Conservation (phyloP, 179 eudicot species). For the Heliamphora pulchella region DNA sequence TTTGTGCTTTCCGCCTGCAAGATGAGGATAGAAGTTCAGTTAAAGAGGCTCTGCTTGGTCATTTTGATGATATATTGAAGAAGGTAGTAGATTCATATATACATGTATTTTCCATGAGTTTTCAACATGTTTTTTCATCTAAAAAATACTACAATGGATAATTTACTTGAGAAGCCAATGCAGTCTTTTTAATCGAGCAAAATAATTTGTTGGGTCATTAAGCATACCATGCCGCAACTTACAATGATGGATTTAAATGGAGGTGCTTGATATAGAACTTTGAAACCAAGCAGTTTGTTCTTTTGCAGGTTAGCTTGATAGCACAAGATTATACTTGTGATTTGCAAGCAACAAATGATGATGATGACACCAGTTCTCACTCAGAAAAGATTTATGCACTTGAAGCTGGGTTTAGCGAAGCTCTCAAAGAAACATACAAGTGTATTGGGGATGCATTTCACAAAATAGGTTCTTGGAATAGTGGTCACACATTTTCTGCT, state of each 20-base stretch:
- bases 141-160: not conserved
- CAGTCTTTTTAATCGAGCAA: not conserved
- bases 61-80: constrained; percentile 42
- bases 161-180: not conserved
- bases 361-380: constrained; percentile 1
- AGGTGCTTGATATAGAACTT: constrained; percentile 6
- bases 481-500: constrained; percentile 23
- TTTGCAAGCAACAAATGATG: constrained; percentile 12
- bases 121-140: not conserved
- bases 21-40: constrained; percentile 41
- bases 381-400: constrained; percentile 24
- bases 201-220: not conserved
- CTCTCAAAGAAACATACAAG: constrained; percentile 33
- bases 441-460: constrained; percentile 36
- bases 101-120: not conserved
- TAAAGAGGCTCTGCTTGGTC: constrained; percentile 45
- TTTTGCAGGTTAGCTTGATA: constrained; percentile 22
- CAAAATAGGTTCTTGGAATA: constrained; percentile 34
- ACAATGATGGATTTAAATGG: not conserved
- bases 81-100: constrained; percentile 38
- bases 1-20: constrained; percentile 36
- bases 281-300: not conserved
- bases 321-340: constrained; percentile 19
- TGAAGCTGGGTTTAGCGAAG: constrained; percentile 32
- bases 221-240: not conserved